Percentiles rank a stretch among this genome's conserved stretches.
These are phyloP conservation scores for Colletotrichum sp. DNA, from an alignment of 2,329 filamentous ascomycete genomes.

Conservation along the genomic window DNA sequence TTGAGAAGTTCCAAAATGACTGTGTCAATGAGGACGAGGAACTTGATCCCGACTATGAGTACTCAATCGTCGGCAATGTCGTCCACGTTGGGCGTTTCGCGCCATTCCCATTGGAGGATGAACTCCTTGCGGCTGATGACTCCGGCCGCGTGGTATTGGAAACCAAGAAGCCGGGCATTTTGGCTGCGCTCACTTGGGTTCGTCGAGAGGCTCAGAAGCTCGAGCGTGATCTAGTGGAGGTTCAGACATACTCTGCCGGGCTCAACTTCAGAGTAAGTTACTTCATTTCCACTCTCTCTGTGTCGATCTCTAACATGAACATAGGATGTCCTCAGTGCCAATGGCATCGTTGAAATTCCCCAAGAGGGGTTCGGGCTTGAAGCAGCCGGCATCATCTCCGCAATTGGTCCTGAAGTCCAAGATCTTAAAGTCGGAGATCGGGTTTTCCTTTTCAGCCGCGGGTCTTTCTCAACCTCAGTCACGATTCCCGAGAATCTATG, in stretches of 20 bases:
- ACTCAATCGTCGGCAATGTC: constrained; percentile 28
- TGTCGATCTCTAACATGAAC: not conserved
- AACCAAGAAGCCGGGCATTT: not conserved
- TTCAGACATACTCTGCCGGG: constrained; percentile 21
- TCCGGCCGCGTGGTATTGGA: not conserved
- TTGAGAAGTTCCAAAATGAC: not conserved
- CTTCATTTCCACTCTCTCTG: not conserved
- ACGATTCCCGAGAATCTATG: not conserved
- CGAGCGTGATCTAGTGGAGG: constrained; percentile 15
- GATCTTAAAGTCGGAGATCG: constrained; percentile 25
- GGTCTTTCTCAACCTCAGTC: not conserved
- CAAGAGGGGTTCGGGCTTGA: not conserved
- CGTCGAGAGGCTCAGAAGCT: not conserved
- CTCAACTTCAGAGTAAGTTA: constrained; percentile 7
- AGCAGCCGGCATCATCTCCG: not conserved
- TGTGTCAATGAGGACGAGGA: constrained; percentile 8
- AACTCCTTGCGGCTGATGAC: constrained; percentile 17
- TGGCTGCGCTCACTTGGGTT: not conserved
- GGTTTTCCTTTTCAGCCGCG: constrained; percentile 26
- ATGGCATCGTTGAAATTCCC: not conserved
- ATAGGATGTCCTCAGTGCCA: not conserved
- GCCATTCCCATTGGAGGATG: constrained; percentile 27
- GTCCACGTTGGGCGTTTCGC: constrained; percentile 30
- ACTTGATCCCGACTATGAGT: constrained; percentile 33
- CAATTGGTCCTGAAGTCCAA: not conserved